phyloP scores from a whole-genome alignment of 441 rosid genomes.

The Kokia cookei region DNA sequence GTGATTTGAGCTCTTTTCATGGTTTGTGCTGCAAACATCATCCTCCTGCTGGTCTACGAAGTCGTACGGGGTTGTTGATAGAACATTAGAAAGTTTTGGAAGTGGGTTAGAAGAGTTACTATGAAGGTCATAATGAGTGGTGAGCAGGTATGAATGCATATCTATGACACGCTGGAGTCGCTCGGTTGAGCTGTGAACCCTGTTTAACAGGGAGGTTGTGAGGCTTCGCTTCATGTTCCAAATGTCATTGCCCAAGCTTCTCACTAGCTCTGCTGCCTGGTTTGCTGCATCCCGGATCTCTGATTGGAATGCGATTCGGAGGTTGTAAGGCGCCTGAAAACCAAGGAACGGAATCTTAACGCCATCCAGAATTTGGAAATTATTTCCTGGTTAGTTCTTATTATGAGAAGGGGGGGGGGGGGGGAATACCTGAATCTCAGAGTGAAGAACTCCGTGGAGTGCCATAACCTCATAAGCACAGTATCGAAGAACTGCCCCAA shows the following conservation, averaged over 20 bases:
- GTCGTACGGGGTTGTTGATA: slow-evolving; percentile 11
- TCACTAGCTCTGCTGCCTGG: slow-evolving; percentile 52
- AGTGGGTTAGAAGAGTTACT: slow-evolving; percentile 25
- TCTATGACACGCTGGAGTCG: slow-evolving; percentile 47
- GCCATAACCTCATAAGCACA: slow-evolving; percentile 75
- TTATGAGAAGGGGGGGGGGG: too few species aligned
- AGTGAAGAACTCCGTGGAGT: slow-evolving; percentile 65
- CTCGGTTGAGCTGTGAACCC: slow-evolving; percentile 44
- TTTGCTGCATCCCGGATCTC: slow-evolving; percentile 45
- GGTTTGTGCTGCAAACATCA: slow-evolving; percentile 8
- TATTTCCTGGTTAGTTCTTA: not conserved
- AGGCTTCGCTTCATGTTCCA: slow-evolving; percentile 36
- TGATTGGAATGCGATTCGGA: slow-evolving; percentile 38
- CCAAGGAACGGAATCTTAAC: not conserved
- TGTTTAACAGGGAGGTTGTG: slow-evolving; percentile 30
- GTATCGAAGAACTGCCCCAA: slow-evolving; percentile 47
- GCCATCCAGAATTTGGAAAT: not conserved
- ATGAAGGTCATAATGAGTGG: slow-evolving; percentile 16
- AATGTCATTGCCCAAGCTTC: slow-evolving; percentile 48
- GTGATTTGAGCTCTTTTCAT: not conserved
- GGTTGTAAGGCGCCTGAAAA: slow-evolving; percentile 49
- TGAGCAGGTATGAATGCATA: slow-evolving; percentile 42
- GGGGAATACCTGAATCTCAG: slow-evolving; percentile 51
- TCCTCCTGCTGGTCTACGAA: slow-evolving; percentile 5
- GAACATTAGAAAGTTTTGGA: slow-evolving; percentile 17